Evolutionary conservation across 768 basidiomycete species (phyloP), one percentile per base, ranked within the genome.

Genomic region (Pleurotus djamor): DNA sequence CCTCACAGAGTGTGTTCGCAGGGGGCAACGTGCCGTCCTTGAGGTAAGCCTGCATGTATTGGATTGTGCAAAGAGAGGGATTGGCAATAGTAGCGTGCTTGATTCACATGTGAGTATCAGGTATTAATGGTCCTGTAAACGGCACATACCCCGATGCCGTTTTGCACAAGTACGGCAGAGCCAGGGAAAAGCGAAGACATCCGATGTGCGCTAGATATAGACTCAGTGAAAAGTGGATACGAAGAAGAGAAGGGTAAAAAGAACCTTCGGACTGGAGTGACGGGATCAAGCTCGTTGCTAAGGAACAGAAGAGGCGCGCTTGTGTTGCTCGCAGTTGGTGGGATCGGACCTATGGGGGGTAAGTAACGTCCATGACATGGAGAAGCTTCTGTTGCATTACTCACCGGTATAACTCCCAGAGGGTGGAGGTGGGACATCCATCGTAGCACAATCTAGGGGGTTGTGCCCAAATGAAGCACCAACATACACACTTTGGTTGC

Each of bases 141-240:
- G 7, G 17, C 10, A 37, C 72, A 32, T 65, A 80, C 77, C 8
- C 79, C 77, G 7, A 72, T 63, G 10, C 74, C 75, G 21, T 78
- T 73, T 57, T 79, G 77, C 4, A 74, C 76, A n/a, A 80, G 64
- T 9, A 80, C 73, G 10, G 75, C 72, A 2, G 77, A 74, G 16
- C 64, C 66, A 3, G 66, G 60, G 64, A 79, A 79, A 7, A 69
- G 69, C 47, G 65, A 59, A 0, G 74, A 73, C 61, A 71, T 76
- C 47, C 75, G 74, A 61, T 72, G 72, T 2, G 78, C 78, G 12
- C 79, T 80, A 59, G 36, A 55, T 34, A 16, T 4, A 8, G 9
- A 51, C 12, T 10, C 12, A n/a, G 17, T 54, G 2, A 57, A 21
- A 49, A 17, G n/a, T 4, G 12, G 21, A 35, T 3, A 16, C 10